Percentiles rank a stretch among this genome's conserved stretches.
Evolutionary conservation across 2,329 filamentous ascomycete genomes (phyloP).

Genomic region (Pestalotiopsis sp.): DNA sequence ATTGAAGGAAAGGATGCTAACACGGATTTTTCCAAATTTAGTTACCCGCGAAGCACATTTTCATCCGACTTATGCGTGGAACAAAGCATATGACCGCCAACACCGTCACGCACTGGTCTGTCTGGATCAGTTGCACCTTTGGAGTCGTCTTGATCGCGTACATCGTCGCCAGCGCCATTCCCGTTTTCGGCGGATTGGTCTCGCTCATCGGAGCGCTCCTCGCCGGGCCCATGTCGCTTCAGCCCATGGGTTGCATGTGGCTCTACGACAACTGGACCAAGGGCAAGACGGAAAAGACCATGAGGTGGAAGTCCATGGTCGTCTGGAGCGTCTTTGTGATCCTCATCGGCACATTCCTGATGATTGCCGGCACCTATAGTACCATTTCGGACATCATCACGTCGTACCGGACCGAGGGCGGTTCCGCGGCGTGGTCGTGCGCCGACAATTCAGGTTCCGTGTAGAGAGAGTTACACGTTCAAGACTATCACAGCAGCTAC

Average conservation of each 20-base stretch:
- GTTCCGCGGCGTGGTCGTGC: constrained; percentile 43
- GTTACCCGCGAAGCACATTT: constrained; percentile 31
- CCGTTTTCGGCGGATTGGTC: constrained; percentile 31
- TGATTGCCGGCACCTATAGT: constrained; percentile 47
- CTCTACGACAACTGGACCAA: constrained; percentile 42
- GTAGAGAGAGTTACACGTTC: too few relatives aligned
- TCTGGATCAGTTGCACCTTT: constrained; percentile 33
- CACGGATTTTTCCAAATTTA: background rate
- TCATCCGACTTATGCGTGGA: constrained; percentile 31
- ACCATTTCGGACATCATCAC: constrained; percentile 42
- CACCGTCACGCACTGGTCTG: constrained; percentile 29
- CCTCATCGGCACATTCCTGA: constrained; percentile 41
- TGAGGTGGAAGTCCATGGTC: constrained; percentile 22
- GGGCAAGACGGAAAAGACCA: constrained; percentile 19
- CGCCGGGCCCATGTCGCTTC: constrained; percentile 28
- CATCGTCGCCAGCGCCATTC: constrained; percentile 30
- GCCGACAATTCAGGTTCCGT: constrained; percentile 40
- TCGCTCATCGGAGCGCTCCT: constrained; percentile 33
- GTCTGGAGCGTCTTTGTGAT: constrained; percentile 35
- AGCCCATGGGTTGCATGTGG: constrained; percentile 44
- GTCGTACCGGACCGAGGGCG: constrained; percentile 35
- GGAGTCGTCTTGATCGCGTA: constrained; percentile 28
- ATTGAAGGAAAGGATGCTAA: background rate
- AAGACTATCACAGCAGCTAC: too few relatives aligned
- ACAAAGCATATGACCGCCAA: constrained; percentile 32